Conservation (phyloP, 2,329 filamentous ascomycete genomes). For the Aspergillus sp. region DNA sequence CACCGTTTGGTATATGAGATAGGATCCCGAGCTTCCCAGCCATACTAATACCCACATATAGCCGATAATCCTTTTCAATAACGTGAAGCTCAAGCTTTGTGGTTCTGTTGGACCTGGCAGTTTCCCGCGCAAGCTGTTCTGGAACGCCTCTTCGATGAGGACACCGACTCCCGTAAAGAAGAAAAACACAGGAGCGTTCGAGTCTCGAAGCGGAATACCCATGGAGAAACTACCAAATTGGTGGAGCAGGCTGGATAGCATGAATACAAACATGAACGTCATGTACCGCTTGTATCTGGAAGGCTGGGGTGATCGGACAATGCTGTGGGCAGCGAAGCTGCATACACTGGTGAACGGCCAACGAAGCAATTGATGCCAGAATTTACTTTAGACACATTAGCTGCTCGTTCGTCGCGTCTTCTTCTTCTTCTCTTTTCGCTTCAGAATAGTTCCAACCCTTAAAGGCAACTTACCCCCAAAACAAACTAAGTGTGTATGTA, state of each 20-base stretch:
- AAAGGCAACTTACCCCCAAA: constrained; percentile 20
- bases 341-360: constrained; percentile 15
- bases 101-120: not conserved
- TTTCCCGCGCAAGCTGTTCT: not conserved
- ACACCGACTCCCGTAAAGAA: not conserved
- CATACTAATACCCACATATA: not conserved
- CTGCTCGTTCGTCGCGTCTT: not conserved
- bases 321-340: constrained; percentile 12
- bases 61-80: not conserved
- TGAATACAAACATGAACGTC: constrained; percentile 23
- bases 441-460: too few relatives aligned
- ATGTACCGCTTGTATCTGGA: constrained; percentile 20
- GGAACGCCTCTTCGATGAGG: not conserved
- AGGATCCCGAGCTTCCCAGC: not conserved
- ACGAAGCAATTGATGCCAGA: constrained; percentile 24
- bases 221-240: constrained; percentile 9
- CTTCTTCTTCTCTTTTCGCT: not conserved
- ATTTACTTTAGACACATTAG: constrained; percentile 13
- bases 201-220: constrained; percentile 9
- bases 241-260: constrained; percentile 22
- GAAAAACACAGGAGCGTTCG: constrained; percentile 19
- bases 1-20: not conserved
- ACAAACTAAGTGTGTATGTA: constrained; percentile 19
- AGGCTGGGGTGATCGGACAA: constrained; percentile 12
- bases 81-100: not conserved